Conservation (phyloP, 441 rosid genomes). For the Mallotus japonicus region DNA sequence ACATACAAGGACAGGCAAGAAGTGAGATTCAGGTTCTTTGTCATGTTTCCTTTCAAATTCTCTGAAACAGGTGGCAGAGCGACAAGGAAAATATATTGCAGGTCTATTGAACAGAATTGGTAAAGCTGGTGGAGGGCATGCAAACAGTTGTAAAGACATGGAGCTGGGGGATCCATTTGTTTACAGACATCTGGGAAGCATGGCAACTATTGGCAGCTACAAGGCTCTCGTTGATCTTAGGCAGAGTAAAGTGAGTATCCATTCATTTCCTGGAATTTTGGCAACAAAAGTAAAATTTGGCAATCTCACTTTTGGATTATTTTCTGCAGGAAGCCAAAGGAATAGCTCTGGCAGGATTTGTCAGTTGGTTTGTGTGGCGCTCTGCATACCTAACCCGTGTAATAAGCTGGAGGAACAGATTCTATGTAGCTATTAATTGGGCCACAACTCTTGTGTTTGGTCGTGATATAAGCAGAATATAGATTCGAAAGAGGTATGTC, state of each 20-base stretch:
- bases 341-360: slow-evolving; percentile 68
- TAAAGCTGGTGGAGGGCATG: slow-evolving; percentile 67
- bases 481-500: slow-evolving; percentile 19
- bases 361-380: slow-evolving; percentile 92
- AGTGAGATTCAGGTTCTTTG: neutral
- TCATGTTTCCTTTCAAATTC: neutral
- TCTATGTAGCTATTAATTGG: slow-evolving; percentile 92
- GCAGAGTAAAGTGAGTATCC: slow-evolving; percentile 63
- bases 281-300: slow-evolving; percentile 4
- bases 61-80: slow-evolving; percentile 70
- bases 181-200: slow-evolving; percentile 89
- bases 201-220: slow-evolving; percentile 84
- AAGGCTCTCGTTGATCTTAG: slow-evolving; percentile 91
- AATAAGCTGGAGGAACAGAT: slow-evolving; percentile 90
- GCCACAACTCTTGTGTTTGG: slow-evolving; percentile 79
- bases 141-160: slow-evolving; percentile 47
- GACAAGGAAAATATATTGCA: slow-evolving; percentile 83
- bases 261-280: neutral
- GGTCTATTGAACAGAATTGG: slow-evolving; percentile 52
- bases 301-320: slow-evolving; percentile 1
- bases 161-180: slow-evolving; percentile 66
- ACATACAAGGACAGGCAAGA: too few species aligned
- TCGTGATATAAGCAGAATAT: slow-evolving; percentile 86
- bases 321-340: slow-evolving; percentile 66
- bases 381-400: slow-evolving; percentile 91